Conservation (phyloP, 768 basidiomycete species). For the Baorangia bicolor region DNA sequence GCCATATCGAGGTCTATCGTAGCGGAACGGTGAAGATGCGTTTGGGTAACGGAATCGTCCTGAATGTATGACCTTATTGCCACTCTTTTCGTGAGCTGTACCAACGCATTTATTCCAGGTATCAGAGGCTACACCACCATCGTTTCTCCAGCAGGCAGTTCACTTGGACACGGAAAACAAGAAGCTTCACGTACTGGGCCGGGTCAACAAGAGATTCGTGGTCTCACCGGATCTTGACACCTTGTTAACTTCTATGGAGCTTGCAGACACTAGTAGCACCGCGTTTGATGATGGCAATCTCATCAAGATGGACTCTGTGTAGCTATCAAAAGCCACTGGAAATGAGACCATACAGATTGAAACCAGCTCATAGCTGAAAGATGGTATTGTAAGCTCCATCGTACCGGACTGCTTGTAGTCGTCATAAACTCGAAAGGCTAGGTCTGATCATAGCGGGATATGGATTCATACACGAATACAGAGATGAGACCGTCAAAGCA, state of each 20-base stretch:
- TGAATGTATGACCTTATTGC: conserved; percentile 57
- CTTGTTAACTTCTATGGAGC: conserved; percentile 65
- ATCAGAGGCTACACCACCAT: conserved; percentile 76
- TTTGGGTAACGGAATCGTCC: conserved; percentile 72
- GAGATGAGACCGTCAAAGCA: background rate
- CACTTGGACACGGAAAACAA: conserved; percentile 62
- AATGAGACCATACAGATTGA: background rate
- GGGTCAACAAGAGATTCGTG: conserved; percentile 81
- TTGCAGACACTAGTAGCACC: conserved; percentile 39
- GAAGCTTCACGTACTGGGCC: conserved; percentile 72
- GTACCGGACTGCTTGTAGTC: background rate
- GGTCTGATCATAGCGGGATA: background rate
- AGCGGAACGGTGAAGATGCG: conserved; percentile 89
- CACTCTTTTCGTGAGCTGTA: background rate
- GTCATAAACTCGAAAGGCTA: background rate
- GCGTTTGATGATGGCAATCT: conserved; percentile 45
- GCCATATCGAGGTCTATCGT: conserved; percentile 80
- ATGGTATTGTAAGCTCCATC: background rate
- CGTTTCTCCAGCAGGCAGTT: conserved; percentile 87
- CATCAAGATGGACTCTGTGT: conserved; percentile 50
- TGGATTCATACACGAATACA: background rate
- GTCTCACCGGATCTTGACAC: conserved; percentile 82
- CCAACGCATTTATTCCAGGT: conserved; percentile 48
- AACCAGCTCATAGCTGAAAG: background rate
- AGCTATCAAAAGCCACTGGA: background rate